Evolutionary conservation across 106 monocot species (phyloP), one percentile per base, ranked within the genome.

Genomic region (Chionographis japonica): DNA sequence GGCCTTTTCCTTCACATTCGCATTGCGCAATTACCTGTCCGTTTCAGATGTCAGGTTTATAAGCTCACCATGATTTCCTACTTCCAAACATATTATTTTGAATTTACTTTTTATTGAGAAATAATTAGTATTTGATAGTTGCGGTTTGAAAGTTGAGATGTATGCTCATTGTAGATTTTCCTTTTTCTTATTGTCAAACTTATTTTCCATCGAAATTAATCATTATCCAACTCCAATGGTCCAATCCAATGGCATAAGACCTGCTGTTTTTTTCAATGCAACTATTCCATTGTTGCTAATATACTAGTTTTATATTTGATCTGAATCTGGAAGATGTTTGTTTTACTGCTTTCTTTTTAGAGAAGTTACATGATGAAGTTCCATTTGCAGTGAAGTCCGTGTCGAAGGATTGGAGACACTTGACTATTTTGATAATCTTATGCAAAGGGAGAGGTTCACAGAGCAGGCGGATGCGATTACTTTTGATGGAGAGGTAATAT

Each of bases 361-460:
- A 40, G 41, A 20, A 15, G 14, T 15, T 72, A 8, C 61, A 35
- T 50, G 40, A 59, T 15, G 35, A 37, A 13, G 12, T 77, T 68
- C 57, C 18, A 57, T 77, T 68, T 71, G 52, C 77, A 87, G 87
- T 80, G 87, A 87, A 72, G 80, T 87, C 13, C 83, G 87, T 60
- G 83, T 87, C 64, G 87, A 87, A 74, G 87, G 87, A 9, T 72
- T 87, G 46, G 87, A 87, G 67, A 87, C 83, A 9, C 83, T 87
- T n/a, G 87, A 87, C 58, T 87, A 87, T 77, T 80, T 87, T 39
- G 87, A 87, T 77, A 83, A 87, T 68, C 70, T 87, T 53, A 68
- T 62, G 62, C 54, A 73, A 50, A 66, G 62, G 53, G 77, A 87
- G 72, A 74, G 80, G 61, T 83, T 80, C 58, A 83, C 83, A 2